Percentiles rank a stretch among this genome's conserved stretches.
Evolutionary conservation across 2,329 filamentous ascomycete species (phyloP).

Genomic region (Phialophora expanda): DNA sequence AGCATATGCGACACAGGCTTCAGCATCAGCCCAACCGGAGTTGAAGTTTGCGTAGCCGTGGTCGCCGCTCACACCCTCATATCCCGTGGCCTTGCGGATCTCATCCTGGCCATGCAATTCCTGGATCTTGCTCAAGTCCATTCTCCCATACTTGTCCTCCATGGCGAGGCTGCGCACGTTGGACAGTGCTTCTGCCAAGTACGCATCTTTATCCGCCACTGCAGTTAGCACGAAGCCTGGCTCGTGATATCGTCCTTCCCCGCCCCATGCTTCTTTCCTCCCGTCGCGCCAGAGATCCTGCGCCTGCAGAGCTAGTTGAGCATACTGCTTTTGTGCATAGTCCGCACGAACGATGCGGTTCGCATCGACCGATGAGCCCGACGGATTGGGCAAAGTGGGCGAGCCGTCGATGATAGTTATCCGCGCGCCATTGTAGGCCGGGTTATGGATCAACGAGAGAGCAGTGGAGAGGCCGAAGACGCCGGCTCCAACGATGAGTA

Average conservation of each 20-base stretch:
- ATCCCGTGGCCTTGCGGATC: constrained; percentile 33
- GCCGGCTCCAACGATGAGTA: constrained; percentile 71
- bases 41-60: constrained; percentile 55
- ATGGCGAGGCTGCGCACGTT: constrained; percentile 39
- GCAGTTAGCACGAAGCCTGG: constrained; percentile 52
- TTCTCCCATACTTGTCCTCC: constrained; percentile 42
- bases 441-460: constrained; percentile 68
- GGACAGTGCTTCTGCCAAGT: constrained; percentile 27
- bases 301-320: constrained; percentile 72
- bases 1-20: constrained; percentile 48
- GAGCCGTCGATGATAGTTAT: constrained; percentile 65
- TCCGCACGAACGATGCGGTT: constrained; percentile 72
- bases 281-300: constrained; percentile 51
- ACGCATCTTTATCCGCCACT: constrained; percentile 31
- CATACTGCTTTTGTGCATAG: constrained; percentile 80
- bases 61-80: constrained; percentile 34
- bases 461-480: constrained; percentile 72
- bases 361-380: constrained; percentile 64
- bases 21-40: constrained; percentile 55
- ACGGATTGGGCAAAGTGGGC: constrained; percentile 60
- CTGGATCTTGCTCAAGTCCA: constrained; percentile 49
- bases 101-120: constrained; percentile 34
- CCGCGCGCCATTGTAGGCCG: constrained; percentile 38
- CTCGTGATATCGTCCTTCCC: constrained; percentile 51
- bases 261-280: constrained; percentile 45